Conservation (phyloP, 2,329 filamentous ascomycete species). For the Aspergillus viridinutans region DNA sequence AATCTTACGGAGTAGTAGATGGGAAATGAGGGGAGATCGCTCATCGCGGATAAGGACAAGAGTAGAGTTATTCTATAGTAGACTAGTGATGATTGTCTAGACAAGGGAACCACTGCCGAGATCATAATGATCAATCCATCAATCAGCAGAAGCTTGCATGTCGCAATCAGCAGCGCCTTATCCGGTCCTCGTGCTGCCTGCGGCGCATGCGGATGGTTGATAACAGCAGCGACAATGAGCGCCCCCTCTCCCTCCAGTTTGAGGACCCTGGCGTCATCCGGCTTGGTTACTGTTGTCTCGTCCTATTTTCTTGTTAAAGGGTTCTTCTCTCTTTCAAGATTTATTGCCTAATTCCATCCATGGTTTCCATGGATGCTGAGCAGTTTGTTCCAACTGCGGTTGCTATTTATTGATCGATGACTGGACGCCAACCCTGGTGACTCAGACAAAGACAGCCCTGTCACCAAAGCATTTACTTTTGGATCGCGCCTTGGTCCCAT, state of each 20-base stretch:
- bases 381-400: background rate
- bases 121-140: background rate
- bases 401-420: constrained; percentile 1
- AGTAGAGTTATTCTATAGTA: background rate
- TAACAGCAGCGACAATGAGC: background rate
- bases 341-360: background rate
- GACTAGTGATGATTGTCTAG: background rate
- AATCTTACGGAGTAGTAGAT: background rate
- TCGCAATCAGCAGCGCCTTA: constrained; percentile 8
- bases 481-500: constrained; percentile 1
- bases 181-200: constrained; percentile 9
- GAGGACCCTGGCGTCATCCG: background rate
- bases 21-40: background rate
- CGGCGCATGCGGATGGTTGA: constrained; percentile 1
- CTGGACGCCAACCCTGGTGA: constrained; percentile 4
- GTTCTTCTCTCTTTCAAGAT: background rate
- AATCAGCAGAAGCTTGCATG: constrained; percentile 4
- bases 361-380: background rate
- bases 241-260: background rate
- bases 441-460: constrained; percentile 9
- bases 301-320: background rate
- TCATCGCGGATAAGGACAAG: background rate
- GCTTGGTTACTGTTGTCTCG: background rate
- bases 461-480: background rate
- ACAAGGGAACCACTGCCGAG: background rate